These are phyloP conservation scores for Rutidosis leptorrhynchoides DNA, from an alignment of 129 eudicot species.

Conservation along the genomic window DNA sequence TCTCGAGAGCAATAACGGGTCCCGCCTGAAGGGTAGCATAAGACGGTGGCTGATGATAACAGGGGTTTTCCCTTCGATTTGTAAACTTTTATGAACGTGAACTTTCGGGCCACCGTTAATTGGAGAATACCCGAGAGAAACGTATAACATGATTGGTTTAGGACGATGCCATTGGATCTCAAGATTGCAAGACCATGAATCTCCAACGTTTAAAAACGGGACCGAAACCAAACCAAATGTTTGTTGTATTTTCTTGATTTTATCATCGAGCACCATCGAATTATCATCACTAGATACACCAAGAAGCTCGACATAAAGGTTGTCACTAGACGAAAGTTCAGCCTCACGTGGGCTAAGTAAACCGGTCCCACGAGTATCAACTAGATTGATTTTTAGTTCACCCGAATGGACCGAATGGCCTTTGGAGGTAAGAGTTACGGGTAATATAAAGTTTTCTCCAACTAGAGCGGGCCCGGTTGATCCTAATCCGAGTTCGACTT, in stretches of 20 bases:
- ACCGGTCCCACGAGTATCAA: conserved; percentile 87
- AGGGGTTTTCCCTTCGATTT: conserved; percentile 90
- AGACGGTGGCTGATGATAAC: conserved; percentile 62
- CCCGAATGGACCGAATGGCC: conserved; percentile 83
- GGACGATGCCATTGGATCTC: conserved; percentile 94
- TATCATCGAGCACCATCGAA: conserved; percentile 29
- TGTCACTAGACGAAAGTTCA: conserved; percentile 52
- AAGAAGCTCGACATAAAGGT: conserved; percentile 85
- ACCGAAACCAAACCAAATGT: conserved; percentile 88
- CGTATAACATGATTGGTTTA: conserved; percentile 83
- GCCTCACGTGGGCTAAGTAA: conserved; percentile 87
- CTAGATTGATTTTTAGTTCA: conserved; percentile 86
- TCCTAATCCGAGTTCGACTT: conserved; percentile 65
- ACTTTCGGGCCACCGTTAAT: conserved; percentile 53
- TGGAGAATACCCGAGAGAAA: conserved; percentile 84
- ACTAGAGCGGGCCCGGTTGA: conserved; percentile 84
- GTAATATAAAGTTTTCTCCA: conserved; percentile 81
- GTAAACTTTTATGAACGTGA: conserved; percentile 82
- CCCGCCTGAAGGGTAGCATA: conserved; percentile 85
- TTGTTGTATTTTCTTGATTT: conserved; percentile 68
- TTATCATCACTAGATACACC: conserved; percentile 52
- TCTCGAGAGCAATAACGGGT: conserved; percentile 72
- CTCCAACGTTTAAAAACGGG: conserved; percentile 64
- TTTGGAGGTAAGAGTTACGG: conserved; percentile 68
- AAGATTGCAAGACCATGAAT: conserved; percentile 86